Evolutionary conservation across 208 protist species (phyloP), one percentile per base, ranked within the genome.

Genomic region (Acanthamoeba healyi): DNA sequence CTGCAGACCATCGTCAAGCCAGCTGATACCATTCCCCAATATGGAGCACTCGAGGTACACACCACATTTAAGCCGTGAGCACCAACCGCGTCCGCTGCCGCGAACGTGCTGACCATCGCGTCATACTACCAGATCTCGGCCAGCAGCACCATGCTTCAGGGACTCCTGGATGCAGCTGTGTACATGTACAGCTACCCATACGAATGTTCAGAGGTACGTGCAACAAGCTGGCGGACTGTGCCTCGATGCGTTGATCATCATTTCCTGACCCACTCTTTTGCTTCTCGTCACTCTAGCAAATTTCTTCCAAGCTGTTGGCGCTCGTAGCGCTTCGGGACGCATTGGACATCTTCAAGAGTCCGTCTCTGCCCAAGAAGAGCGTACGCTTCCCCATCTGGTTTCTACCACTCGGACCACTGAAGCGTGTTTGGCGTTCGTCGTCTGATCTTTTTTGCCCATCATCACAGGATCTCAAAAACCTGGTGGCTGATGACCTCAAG

Each of bases 101-200:
- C 38, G 65, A n/a, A 5, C 63, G 7, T n/a, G n/a, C n/a, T n/a
- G n/a, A n/a, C n/a, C n/a, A n/a, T n/a, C n/a, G n/a, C n/a, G n/a
- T n/a, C n/a, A n/a, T n/a, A n/a, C n/a, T n/a, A n/a, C n/a, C 44
- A 86, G 77, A 63, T 91, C 84, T 91, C 84, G 38, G 84, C 84
- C 54, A 91, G 84, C 54, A 34, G 54, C 56, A 93, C 88, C n/a
- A 82, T 82, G 67, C 34, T 93, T 61, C 88, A 93, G 38, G 88
- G 65, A 26, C 49, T 93, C 42, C 32, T 82, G 9, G 88, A 93
- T 32, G 88, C 88, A 7, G 61, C 51, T 15, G 44, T 82, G 5
- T 93, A 93, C 65, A 38, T 93, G 32, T 77, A 82, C 88, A 93
- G 88, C 88, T 93, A 93, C 42, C 88, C 88, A 5, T 63, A 93